Evolutionary conservation across 1,284 basidiomycete species (phyloP), one percentile per base, ranked within the genome.

Genomic region (Ganoderma lucidum): DNA sequence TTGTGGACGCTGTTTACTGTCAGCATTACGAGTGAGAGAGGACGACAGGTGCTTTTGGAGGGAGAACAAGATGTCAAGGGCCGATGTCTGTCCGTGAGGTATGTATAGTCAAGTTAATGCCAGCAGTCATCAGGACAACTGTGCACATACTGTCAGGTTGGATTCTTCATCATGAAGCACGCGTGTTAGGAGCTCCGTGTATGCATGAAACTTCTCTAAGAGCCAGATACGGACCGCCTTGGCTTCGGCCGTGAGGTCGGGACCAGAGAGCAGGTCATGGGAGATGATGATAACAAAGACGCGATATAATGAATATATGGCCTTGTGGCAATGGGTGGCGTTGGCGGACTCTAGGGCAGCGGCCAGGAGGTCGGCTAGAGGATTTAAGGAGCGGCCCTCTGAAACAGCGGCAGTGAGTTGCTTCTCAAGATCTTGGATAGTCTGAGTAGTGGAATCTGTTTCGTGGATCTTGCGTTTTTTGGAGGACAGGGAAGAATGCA

Each of bases 271-370:
- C 70, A 90, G 88, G 3, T 89, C 87, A 61, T 84, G 84, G 6
- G 85, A 80, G 55, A 96, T 85, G 39, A 94, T 81, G 35, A 87
- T 76, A 5, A 94, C 89, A 78, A 96, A 96, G 19, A 93, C 84
- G 37, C 95, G 85, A 80, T 97, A 96, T 28, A 94, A 80, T 0
- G 95, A 90, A 82, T 96, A 97, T 12, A 96, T 85, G 0, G 89
- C 90, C 76, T 93, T 95, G 67, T 92, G 93, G 12, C 89, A 86
- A 45, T 89, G 83, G 71, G 86, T 83, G 0, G 90, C 80, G 56
- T 88, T 81, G 70, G 83, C 73, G 2, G 82, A 75, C 32, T 78
- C 78, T 28, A 81, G 76, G 44, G 86, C 85, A 44, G 94, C 81
- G 17, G 88, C 82, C 65, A 96, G 79, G 8, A 98, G 88, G 78